Evolutionary conservation across 2,329 filamentous ascomycete species (phyloP).

Genomic region (Elsinoe fawcettii): DNA sequence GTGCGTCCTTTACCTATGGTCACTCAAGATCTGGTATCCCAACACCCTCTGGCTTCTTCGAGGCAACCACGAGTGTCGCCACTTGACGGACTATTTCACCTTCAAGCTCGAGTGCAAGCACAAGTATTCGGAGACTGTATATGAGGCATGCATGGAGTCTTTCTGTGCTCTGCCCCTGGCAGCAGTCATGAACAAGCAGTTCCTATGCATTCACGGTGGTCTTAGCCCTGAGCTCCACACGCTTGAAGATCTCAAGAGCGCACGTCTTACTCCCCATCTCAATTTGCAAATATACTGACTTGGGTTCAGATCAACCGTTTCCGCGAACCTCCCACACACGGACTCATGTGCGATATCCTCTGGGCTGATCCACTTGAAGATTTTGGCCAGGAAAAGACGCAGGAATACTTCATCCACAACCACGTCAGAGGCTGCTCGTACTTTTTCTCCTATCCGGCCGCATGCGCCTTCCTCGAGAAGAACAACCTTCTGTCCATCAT

Average conservation of each 20-base stretch:
- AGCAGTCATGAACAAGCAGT: constrained; percentile 99
- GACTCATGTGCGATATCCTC: constrained; percentile 97
- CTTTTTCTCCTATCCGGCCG: constrained; percentile 97
- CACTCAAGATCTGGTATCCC: constrained; percentile 97
- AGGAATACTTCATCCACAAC: constrained; percentile 96
- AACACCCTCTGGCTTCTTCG: constrained; percentile 94
- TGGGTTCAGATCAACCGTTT: constrained; percentile 78
- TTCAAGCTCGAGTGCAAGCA: constrained; percentile 99
- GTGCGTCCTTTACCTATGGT: constrained; percentile 97
- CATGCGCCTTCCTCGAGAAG: constrained; percentile 96
- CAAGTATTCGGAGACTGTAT: constrained; percentile 94
- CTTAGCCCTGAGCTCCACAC: constrained; percentile 94
- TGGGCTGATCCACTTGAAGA: constrained; percentile 98
- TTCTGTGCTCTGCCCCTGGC: constrained; percentile 92
- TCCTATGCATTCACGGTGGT: constrained; percentile 95
- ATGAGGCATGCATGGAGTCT: constrained; percentile 97
- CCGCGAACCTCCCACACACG: constrained; percentile 92
- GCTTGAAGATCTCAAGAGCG: constrained; percentile 83
- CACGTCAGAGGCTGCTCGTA: constrained; percentile 97
- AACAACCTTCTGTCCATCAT: constrained; percentile 97
- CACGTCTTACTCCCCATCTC: constrained; percentile 39
- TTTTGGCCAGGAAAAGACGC: constrained; percentile 97
- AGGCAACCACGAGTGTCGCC: constrained; percentile 96
- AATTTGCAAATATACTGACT: constrained; percentile 12
- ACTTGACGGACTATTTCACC: constrained; percentile 99